Percentiles rank a stretch among this genome's conserved stretches.
phyloP scores from a whole-genome alignment of 345 rosid species.

The Lepidium didymum region DNA sequence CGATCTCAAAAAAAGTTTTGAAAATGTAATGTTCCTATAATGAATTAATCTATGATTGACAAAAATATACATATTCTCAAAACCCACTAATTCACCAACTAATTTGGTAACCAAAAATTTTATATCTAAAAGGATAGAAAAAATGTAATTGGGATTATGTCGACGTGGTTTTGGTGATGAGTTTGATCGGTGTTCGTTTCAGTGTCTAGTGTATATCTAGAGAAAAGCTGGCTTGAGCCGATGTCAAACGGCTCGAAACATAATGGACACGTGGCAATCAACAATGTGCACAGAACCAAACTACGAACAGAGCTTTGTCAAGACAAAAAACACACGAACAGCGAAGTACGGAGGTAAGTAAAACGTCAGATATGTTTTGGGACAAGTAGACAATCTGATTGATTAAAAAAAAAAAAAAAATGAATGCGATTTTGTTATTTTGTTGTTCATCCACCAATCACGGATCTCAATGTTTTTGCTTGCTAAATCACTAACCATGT shows the following conservation, averaged over 20 bases:
- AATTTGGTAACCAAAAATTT: not conserved
- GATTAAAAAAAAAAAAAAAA: not conserved
- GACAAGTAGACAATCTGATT: constrained; percentile 24
- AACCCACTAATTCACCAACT: too few relatives aligned
- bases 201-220: not conserved
- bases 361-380: constrained; percentile 18
- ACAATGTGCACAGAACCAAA: not conserved
- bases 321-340: not conserved
- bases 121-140: not conserved
- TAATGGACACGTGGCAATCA: not conserved
- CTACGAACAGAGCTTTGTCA: not conserved
- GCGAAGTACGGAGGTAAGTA: not conserved
- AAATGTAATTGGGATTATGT: not conserved
- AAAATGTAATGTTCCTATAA: too few relatives aligned
- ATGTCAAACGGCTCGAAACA: not conserved
- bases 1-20: too few relatives aligned
- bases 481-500: constrained; percentile 13
- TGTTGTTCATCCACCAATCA: constrained; percentile 23
- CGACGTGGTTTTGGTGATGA: not conserved
- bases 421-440: not conserved
- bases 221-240: not conserved
- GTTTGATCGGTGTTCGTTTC: not conserved
- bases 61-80: too few relatives aligned
- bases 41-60: too few relatives aligned
- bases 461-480: constrained; percentile 25